Base-by-base conservation (phyloP, 2,329 filamentous ascomycete genomes). In the Dryadomyces sulphureus region DNA sequence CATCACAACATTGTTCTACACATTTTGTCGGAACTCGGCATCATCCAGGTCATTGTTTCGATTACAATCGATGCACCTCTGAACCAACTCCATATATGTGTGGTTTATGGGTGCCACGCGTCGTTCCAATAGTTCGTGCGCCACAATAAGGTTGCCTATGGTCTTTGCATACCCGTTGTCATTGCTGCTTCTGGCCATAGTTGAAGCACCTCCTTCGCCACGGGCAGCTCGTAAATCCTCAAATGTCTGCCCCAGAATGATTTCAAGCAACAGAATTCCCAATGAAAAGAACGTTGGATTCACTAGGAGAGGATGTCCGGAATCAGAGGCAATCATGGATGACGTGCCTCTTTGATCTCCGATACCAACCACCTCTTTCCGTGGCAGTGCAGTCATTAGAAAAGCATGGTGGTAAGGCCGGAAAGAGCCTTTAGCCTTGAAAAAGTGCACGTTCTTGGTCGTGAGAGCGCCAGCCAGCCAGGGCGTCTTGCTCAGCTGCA, bases 401-500 rank as follows among this genome's bases (percentile, higher is more conserved):
- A 32, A 32, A 14, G 27, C 27, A 14, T 32, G 27, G 4, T 32
- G 5, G 27, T 32, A 32, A 8, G 11, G 16, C n/a, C n/a, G 5
- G 16, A 14, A 32, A 4, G 27, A 32, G 27, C 27, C 11, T 32
- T 8, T 5, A 9, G 9, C 9, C 27, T 4, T 32, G 16, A 32
- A 32, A 8, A 32, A 32, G 11, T 32, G 7, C 4, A 38, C 38
- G n/a, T 27, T 25, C 11, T 41, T 19, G 38, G 4, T 4, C 21
- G 38, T 27, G 21, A 41, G 38, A 20, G 21, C 38, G 11, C 27
- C 6, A 14, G 2, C 6, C 20, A 41, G 21, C 38, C 38, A 41
- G n/a, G 38, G 38, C 22, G 38, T 41, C 24, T 41, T 41, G 24
- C 38, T 41, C 20, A 41, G 38, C 38, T 41, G 38, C 17, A 41